Percentiles rank a stretch among this genome's conserved stretches.
Evolutionary conservation across 768 basidiomycete species (phyloP).

Genomic region (Hygrocybe coccinea): DNA sequence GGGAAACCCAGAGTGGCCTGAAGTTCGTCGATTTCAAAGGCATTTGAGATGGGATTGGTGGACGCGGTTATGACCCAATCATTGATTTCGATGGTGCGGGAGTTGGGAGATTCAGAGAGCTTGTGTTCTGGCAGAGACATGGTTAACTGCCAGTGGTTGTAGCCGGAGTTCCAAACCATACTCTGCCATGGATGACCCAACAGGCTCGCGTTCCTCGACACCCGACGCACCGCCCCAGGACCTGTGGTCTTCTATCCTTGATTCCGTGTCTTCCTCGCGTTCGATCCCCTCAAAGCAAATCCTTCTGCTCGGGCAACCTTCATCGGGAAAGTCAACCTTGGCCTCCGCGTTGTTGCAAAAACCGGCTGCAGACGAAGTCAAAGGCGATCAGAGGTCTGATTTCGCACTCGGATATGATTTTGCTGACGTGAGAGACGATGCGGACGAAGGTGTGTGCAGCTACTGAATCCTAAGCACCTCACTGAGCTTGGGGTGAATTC

Average conservation of each 20-base stretch:
- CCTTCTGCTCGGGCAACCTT: slow-evolving; percentile 74
- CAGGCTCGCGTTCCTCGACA: slow-evolving; percentile 59
- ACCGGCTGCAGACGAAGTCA: slow-evolving; percentile 48
- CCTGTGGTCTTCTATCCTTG: slow-evolving; percentile 89
- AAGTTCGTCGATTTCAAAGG: slow-evolving; percentile 65
- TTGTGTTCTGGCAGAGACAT: slow-evolving; percentile 51
- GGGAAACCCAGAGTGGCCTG: slow-evolving; percentile 67
- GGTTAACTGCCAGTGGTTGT: no score
- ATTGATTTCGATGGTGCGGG: slow-evolving; percentile 60
- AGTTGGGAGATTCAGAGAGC: slow-evolving; percentile 63
- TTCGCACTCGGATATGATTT: slow-evolving; percentile 92
- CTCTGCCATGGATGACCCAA: slow-evolving; percentile 36
- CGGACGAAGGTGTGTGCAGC: slow-evolving; percentile 79
- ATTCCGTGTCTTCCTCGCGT: slow-evolving; percentile 76
- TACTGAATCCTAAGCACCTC: neutral
- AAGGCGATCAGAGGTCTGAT: slow-evolving; percentile 59
- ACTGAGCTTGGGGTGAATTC: neutral
- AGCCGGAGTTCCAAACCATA: neutral
- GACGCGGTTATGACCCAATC: slow-evolving; percentile 68
- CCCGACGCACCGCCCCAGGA: slow-evolving; percentile 74
- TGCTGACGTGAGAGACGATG: slow-evolving; percentile 86
- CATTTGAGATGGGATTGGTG: slow-evolving; percentile 77
- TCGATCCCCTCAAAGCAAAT: slow-evolving; percentile 85
- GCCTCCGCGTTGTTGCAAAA: slow-evolving; percentile 70
- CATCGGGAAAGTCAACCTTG: slow-evolving; percentile 73